Percentiles rank a stretch among this genome's conserved stretches.
phyloP scores from a whole-genome alignment of 2,329 filamentous ascomycete species.

The Corniculantispora saksenae region DNA sequence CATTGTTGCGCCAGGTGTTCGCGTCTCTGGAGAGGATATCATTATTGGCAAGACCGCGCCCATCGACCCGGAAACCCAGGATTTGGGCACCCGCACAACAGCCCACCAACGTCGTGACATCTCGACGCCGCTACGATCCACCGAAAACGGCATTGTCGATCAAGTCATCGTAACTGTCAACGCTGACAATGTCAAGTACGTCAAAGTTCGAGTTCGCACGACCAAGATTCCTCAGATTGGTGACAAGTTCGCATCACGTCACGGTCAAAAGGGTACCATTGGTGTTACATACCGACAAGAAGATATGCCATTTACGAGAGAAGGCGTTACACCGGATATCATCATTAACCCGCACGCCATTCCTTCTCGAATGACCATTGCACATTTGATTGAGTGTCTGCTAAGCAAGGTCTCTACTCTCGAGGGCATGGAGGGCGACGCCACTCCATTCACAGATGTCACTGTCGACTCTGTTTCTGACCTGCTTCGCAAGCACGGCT shows the following conservation, averaged over 20 bases:
- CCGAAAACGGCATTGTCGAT: constrained; percentile 95
- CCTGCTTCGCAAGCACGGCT: constrained; percentile 83
- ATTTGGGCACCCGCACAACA: constrained; percentile 88
- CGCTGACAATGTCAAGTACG: constrained; percentile 89
- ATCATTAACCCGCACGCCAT: constrained; percentile 99
- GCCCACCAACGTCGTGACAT: constrained; percentile 92
- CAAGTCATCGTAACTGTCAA: constrained; percentile 93
- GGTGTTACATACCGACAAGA: constrained; percentile 97
- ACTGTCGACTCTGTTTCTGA: constrained; percentile 92
- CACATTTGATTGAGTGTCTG: constrained; percentile 98
- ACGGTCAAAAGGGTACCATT: constrained; percentile 98
- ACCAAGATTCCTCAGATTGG: constrained; percentile 98
- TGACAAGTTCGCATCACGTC: constrained; percentile 98
- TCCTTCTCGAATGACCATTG: constrained; percentile 99
- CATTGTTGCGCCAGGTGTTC: constrained; percentile 88
- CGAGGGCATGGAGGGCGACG: constrained; percentile 93
- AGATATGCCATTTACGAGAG: constrained; percentile 95
- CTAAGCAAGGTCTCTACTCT: constrained; percentile 94
- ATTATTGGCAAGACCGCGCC: constrained; percentile 99
- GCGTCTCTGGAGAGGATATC: constrained; percentile 96
- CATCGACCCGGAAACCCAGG: constrained; percentile 87
- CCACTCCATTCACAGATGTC: constrained; percentile 96
- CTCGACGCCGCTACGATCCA: constrained; percentile 90
- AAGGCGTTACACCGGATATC: constrained; percentile 89
- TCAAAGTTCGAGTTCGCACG: constrained; percentile 95